A percentile compares a stretch with the other conserved stretches of the same genome.
phyloP scores from a whole-genome alignment of 176 grass and related monocot genomes.

The Avena insularis region DNA sequence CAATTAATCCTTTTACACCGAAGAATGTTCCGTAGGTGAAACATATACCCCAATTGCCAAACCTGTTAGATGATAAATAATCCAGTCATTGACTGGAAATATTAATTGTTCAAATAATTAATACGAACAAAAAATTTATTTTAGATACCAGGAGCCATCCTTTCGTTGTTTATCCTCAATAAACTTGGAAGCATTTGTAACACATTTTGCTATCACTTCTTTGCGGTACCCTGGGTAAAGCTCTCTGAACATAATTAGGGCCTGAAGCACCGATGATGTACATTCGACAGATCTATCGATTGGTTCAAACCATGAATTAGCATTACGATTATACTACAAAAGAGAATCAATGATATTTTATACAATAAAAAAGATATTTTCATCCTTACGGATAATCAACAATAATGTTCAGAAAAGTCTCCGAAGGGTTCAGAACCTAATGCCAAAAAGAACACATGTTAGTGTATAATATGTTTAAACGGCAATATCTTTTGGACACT shows the following conservation, averaged over 20 bases:
- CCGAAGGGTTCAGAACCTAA: slow-evolving; percentile 58
- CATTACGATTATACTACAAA: not conserved
- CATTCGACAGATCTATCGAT: slow-evolving; percentile 58
- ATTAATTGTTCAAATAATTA: not conserved
- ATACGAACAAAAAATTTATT: not conserved
- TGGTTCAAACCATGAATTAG: not conserved
- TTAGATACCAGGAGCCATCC: slow-evolving; percentile 63
- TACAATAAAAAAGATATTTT: not conserved
- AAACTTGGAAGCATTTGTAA: slow-evolving; percentile 40
- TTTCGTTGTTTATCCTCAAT: slow-evolving; percentile 53
- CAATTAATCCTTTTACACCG: slow-evolving; percentile 49
- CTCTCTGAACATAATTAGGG: slow-evolving; percentile 49
- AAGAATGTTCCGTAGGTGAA: slow-evolving; percentile 72
- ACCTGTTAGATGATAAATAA: slow-evolving; percentile 39
- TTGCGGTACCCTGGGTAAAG: slow-evolving; percentile 47
- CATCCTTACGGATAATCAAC: slow-evolving; percentile 52
- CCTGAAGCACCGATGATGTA: slow-evolving; percentile 62
- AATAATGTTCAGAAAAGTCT: slow-evolving; percentile 47
- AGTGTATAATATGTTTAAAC: not conserved
- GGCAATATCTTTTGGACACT: not conserved
- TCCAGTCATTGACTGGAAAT: not conserved
- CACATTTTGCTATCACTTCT: slow-evolving; percentile 56
- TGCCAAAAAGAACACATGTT: not conserved
- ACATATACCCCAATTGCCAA: slow-evolving; percentile 59
- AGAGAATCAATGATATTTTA: not conserved